Evolutionary conservation across 2,329 filamentous ascomycete genomes (phyloP).

Genomic region (Lecanicillium sp.): DNA sequence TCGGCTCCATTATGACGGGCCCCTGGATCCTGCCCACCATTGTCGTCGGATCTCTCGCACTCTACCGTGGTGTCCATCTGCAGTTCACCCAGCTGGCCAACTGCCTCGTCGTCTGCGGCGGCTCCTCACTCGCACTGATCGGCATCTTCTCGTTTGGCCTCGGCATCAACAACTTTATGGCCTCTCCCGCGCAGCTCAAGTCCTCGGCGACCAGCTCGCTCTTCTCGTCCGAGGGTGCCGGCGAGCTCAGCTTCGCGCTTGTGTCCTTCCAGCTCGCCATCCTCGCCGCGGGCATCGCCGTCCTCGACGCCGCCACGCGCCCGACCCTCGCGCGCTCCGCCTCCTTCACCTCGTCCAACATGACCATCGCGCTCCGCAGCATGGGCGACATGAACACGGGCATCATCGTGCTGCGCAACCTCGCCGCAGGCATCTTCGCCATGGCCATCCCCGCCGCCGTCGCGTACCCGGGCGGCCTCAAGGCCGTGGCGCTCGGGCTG

Average conservation of each 20-base stretch:
- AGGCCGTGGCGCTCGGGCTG: slow-evolving; percentile 34
- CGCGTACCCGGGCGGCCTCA: slow-evolving; percentile 29
- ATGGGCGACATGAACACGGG: slow-evolving; percentile 43
- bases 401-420: slow-evolving; percentile 34
- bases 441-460: slow-evolving; percentile 35
- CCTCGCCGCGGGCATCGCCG: slow-evolving; percentile 36
- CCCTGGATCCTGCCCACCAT: slow-evolving; percentile 37
- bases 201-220: slow-evolving; percentile 19
- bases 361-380: slow-evolving; percentile 39
- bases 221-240: slow-evolving; percentile 24
- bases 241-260: slow-evolving; percentile 31
- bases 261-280: slow-evolving; percentile 42
- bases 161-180: slow-evolving; percentile 27
- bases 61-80: slow-evolving; percentile 26
- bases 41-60: slow-evolving; percentile 27
- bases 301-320: slow-evolving; percentile 34
- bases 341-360: slow-evolving; percentile 42
- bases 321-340: slow-evolving; percentile 42
- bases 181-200: slow-evolving; percentile 24
- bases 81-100: slow-evolving; percentile 29
- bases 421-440: slow-evolving; percentile 38
- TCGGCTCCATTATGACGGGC: slow-evolving; percentile 40
- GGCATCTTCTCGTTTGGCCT: slow-evolving; percentile 42
- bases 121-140: slow-evolving; percentile 32
- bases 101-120: slow-evolving; percentile 29